Percentiles rank a stretch among this genome's conserved stretches.
These are phyloP conservation scores for Colletotrichum neosansevieriae DNA, from an alignment of 2,329 filamentous ascomycete species.

Conservation along the genomic window DNA sequence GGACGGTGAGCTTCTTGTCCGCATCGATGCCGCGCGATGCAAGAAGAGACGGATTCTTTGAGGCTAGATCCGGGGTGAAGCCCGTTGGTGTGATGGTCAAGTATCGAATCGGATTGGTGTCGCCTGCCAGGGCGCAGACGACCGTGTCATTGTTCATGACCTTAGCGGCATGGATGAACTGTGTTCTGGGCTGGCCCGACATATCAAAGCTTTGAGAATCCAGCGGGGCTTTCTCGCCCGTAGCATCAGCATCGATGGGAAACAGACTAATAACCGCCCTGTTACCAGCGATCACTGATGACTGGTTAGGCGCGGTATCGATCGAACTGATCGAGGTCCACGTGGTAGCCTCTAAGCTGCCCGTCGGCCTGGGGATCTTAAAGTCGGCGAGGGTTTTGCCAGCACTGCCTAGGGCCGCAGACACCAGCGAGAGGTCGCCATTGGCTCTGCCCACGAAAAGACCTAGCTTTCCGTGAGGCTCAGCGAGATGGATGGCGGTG, in stretches of 20 bases:
- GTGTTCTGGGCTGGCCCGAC: constrained; percentile 39
- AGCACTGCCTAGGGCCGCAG: constrained; percentile 50
- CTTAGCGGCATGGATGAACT: constrained; percentile 52
- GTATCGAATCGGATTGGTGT: constrained; percentile 58
- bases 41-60: constrained; percentile 48
- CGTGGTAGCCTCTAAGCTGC: constrained; percentile 47
- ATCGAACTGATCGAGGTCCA: constrained; percentile 42
- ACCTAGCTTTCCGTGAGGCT: constrained; percentile 48
- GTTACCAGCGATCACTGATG: constrained; percentile 37
- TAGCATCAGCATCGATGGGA: constrained; percentile 27
- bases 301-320: constrained; percentile 31
- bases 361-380: constrained; percentile 45
- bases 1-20: constrained; percentile 54
- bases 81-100: constrained; percentile 61
- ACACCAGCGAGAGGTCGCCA: constrained; percentile 61
- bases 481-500: constrained; percentile 59
- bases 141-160: constrained; percentile 60
- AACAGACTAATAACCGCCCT: constrained; percentile 40
- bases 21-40: constrained; percentile 44
- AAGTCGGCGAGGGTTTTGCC: constrained; percentile 45
- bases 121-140: constrained; percentile 58
- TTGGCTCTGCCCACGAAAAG: constrained; percentile 63
- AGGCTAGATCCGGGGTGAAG: constrained; percentile 51
- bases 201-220: constrained; percentile 34
- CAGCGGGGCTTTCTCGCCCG: not conserved